Conservation (phyloP, 1,139 yeast genomes). For the Kodamaea suecica region DNA sequence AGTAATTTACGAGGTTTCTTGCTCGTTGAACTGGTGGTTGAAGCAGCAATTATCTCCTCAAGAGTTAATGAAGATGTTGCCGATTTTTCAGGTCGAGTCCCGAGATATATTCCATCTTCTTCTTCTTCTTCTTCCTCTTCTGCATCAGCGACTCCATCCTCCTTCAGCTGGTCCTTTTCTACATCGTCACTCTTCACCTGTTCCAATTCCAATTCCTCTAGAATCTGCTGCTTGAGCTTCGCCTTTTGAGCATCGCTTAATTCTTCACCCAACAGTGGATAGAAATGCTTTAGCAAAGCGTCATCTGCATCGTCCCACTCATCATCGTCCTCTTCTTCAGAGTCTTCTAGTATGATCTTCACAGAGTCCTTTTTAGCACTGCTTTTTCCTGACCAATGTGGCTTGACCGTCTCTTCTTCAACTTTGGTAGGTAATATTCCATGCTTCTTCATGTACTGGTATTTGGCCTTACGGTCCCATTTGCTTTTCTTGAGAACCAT, state of each 20-base stretch:
- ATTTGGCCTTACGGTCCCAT: conserved; percentile 47
- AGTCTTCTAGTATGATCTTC: conserved; percentile 2
- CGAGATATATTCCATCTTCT: conserved; percentile 39
- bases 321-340: conserved; percentile 26
- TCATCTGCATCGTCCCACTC: conserved; percentile 49
- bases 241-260: conserved; percentile 35
- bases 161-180: conserved; percentile 9
- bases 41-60: conserved; percentile 10
- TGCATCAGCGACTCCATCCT: conserved; percentile 9
- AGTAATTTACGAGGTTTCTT: conserved; percentile 26
- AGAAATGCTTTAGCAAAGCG: conserved; percentile 39
- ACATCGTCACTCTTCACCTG: conserved; percentile 19
- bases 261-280: conserved; percentile 40
- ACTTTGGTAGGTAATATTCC: conserved; percentile 21
- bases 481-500: conserved; percentile 47
- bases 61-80: conserved; percentile 3
- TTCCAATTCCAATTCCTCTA: conserved; percentile 22
- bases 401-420: conserved; percentile 14
- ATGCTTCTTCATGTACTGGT: conserved; percentile 39
- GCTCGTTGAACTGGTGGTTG: conserved; percentile 16
- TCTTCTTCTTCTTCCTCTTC: conserved; percentile 4
- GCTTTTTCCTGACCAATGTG: conserved; percentile 39
- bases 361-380: conserved; percentile 11
- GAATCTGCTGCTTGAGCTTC: conserved; percentile 38
- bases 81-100: conserved; percentile 15